phyloP scores from a whole-genome alignment of 441 rosid species.

The Erodium texanum region DNA sequence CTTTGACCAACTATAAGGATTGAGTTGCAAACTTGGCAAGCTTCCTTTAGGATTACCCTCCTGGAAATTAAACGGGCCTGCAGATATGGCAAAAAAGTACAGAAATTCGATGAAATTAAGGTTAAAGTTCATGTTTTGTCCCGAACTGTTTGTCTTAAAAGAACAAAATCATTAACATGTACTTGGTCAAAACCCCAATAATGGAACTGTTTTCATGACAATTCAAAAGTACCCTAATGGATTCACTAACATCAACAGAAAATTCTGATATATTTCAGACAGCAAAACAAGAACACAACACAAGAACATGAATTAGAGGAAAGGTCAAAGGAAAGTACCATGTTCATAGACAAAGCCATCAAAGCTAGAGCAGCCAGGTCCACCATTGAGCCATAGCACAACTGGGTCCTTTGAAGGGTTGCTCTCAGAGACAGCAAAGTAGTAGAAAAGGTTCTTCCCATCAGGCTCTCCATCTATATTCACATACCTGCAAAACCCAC shows the following conservation, averaged over 20 bases:
- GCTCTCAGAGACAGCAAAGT: constrained; percentile 46
- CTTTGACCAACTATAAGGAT: constrained; percentile 65
- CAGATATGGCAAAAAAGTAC: not conserved
- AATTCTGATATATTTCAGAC: too few relatives aligned
- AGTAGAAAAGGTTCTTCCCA: constrained; percentile 44
- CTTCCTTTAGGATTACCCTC: constrained; percentile 25
- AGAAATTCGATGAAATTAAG: not conserved
- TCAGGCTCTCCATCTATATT: constrained; percentile 15
- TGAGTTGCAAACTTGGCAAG: constrained; percentile 42
- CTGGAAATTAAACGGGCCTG: constrained; percentile 55
- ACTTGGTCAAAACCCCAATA: too few relatives aligned
- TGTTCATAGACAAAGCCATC: constrained; percentile 65
- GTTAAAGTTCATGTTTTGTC: not conserved
- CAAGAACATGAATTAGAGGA: not conserved
- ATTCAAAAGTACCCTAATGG: not conserved
- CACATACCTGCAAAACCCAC: constrained; percentile 31
- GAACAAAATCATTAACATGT: not conserved
- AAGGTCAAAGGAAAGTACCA: constrained; percentile 19
- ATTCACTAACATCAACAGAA: not conserved
- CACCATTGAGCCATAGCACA: constrained; percentile 60
- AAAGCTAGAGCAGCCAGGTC: constrained; percentile 69
- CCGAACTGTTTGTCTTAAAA: not conserved
- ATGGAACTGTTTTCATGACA: not conserved
- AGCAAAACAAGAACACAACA: not conserved
- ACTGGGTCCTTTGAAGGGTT: constrained; percentile 42